Base-by-base conservation (phyloP, 208 protist genomes). In the Leishmania turanica region DNA sequence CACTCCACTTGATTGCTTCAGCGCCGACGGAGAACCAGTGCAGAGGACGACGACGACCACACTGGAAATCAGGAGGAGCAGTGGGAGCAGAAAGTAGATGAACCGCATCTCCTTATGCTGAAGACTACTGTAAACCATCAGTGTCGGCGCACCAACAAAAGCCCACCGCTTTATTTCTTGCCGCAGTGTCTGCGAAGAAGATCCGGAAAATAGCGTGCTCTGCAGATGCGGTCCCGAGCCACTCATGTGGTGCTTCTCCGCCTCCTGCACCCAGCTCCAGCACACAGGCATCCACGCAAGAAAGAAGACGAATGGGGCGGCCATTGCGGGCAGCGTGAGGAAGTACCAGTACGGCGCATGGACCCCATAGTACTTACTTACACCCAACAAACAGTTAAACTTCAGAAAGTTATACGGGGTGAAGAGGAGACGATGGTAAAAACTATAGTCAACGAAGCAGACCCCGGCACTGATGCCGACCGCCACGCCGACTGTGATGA, bases 31-130 rank as follows among this genome's bases (percentile, higher is more conserved):
- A 47, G 60, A 37, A 15, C 47, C 82, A 40, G 75, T 80, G 81
- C 80, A 81, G 42, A 68, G 78, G 11, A 72, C 47, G 34, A 83
- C 80, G 34, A 95, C 71, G 19, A 91, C 88, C 42, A 93, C 84
- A 37, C 83, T 89, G 7, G 77, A 79, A 17, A 95, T 69, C 9
- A 97, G 42, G 45, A 96, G 69, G 42, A 71, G 40, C 8, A 95
- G 19, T 40, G 92, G 87, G 0, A 96, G 68, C 24, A 95, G 78
- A 7, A 88, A 75, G 72, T 91, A 93, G 27, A 97, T 58, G 83
- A 98, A 98, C 69, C 98, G 92, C 83, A 98, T 97, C 81, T 99
- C 98, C 80, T 99, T 99, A 89, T 99, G 98, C 1, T 75, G 79
- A 37, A 99, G 83, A 13, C 92, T 72, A 71, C 92, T 98, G 82